Evolutionary conservation across 108 stramenopile species (phyloP).

Genomic region (Conticribra weissflogii): DNA sequence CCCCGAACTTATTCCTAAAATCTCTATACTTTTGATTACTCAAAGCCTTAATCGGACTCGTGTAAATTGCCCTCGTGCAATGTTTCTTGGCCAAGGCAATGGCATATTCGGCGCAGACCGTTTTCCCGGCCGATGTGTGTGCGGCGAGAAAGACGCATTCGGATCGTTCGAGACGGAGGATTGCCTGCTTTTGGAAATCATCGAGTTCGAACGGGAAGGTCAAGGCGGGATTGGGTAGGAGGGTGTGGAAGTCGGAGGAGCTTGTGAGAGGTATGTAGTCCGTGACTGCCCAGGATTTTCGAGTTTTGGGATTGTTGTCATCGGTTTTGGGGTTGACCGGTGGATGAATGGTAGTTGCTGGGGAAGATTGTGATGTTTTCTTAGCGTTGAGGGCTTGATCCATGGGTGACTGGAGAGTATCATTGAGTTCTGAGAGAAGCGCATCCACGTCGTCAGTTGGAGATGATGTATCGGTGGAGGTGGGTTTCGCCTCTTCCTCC

Average conservation of each 20-base stretch:
- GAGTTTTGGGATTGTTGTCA: slow-evolving; percentile 32
- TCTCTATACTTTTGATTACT: slow-evolving; percentile 96
- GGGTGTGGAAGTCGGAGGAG: slow-evolving; percentile 70
- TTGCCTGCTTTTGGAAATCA: slow-evolving; percentile 93
- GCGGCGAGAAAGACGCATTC: slow-evolving; percentile 94
- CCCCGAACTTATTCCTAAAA: slow-evolving; percentile 81
- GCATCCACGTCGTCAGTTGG: slow-evolving; percentile 59
- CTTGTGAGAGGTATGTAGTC: slow-evolving; percentile 56
- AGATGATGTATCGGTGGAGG: background rate
- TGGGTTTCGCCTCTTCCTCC: background rate
- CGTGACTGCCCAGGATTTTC: slow-evolving; percentile 87
- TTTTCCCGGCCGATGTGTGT: slow-evolving; percentile 95
- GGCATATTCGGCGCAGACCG: slow-evolving; percentile 93
- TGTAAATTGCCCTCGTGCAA: slow-evolving; percentile 86
- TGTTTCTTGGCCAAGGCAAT: slow-evolving; percentile 80
- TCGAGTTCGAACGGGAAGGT: slow-evolving; percentile 82
- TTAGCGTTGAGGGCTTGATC: slow-evolving; percentile 11
- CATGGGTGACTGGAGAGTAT: slow-evolving; percentile 16
- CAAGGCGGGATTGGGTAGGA: slow-evolving; percentile 72
- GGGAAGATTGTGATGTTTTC: slow-evolving; percentile 10
- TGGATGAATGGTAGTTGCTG: slow-evolving; percentile 46
- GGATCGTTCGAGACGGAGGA: slow-evolving; percentile 76
- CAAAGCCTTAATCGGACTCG: slow-evolving; percentile 94
- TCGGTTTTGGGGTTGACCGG: slow-evolving; percentile 27
- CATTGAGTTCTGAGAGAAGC: slow-evolving; percentile 60